These are phyloP conservation scores for Patellifolia procumbens DNA, from an alignment of 179 eudicot genomes.

Conservation along the genomic window DNA sequence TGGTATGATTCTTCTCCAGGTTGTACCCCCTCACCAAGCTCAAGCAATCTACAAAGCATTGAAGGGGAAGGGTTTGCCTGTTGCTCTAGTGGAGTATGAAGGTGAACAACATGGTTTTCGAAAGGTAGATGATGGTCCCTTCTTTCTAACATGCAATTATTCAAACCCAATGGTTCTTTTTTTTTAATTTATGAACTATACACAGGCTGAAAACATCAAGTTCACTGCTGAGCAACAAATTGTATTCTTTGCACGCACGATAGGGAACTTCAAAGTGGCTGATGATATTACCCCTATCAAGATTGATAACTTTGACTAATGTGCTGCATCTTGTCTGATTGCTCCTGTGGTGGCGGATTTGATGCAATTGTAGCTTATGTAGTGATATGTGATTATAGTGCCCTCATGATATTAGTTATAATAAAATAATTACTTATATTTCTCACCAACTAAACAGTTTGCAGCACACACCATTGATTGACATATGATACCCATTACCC, in stretches of 20 bases:
- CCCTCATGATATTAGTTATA: neutral
- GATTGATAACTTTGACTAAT: conserved; percentile 79
- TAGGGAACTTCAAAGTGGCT: conserved; percentile 75
- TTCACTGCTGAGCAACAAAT: conserved; percentile 90
- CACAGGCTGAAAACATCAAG: conserved; percentile 93
- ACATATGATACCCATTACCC: neutral
- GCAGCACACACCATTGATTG: neutral
- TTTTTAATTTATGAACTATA: conserved; percentile 1
- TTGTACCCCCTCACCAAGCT: conserved; percentile 87
- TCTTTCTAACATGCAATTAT: neutral
- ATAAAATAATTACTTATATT: no score
- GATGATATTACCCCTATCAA: conserved; percentile 77
- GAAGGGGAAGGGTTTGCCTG: conserved; percentile 87
- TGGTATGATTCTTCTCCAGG: conserved; percentile 40
- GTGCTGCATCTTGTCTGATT: conserved; percentile 14
- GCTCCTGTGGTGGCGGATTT: neutral
- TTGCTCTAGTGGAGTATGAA: conserved; percentile 92
- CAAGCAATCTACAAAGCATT: conserved; percentile 75
- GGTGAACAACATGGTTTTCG: conserved; percentile 98
- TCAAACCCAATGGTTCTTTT: neutral
- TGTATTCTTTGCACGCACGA: conserved; percentile 88
- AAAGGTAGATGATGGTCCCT: conserved; percentile 50
- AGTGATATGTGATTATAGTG: neutral
- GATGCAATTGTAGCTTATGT: neutral
- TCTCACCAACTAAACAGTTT: no score